Conservation (phyloP, 352 stramenopile species). For the Blastocystis sp. region DNA sequence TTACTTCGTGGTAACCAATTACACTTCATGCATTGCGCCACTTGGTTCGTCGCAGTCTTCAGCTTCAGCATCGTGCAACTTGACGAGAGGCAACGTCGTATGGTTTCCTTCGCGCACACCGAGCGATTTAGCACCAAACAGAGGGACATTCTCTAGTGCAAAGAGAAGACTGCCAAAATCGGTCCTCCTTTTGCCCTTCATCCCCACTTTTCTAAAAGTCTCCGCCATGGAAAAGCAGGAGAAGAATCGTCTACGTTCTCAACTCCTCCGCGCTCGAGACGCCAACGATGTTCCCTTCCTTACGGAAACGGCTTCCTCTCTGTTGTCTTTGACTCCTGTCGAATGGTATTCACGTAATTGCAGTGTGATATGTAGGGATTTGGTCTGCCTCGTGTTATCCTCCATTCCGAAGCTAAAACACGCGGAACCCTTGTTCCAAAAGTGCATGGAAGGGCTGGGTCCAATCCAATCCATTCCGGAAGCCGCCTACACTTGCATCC, state of each 20-base stretch:
- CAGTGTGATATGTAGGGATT: constrained; percentile 22
- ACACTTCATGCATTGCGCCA: no score
- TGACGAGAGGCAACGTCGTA: background rate
- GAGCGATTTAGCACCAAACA: background rate
- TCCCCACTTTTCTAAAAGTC: background rate
- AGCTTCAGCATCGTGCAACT: background rate
- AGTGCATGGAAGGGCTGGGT: background rate
- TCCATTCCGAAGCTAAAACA: constrained; percentile 8
- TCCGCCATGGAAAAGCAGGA: background rate
- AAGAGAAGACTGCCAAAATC: background rate
- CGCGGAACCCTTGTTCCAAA: background rate
- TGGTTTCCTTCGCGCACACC: background rate
- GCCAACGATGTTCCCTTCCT: background rate
- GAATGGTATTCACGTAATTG: constrained; percentile 24
- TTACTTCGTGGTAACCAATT: background rate
- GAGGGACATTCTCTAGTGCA: background rate
- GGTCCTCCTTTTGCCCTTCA: background rate
- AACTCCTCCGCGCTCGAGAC: background rate
- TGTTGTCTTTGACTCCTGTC: background rate
- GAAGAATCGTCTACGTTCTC: background rate
- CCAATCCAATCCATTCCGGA: background rate
- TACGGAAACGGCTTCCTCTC: background rate
- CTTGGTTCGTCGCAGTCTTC: background rate
- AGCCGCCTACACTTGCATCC: constrained; percentile 16
- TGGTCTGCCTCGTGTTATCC: constrained; percentile 12